Conservation (phyloP, 139 green algal genomes). For the Microglena sp. region DNA sequence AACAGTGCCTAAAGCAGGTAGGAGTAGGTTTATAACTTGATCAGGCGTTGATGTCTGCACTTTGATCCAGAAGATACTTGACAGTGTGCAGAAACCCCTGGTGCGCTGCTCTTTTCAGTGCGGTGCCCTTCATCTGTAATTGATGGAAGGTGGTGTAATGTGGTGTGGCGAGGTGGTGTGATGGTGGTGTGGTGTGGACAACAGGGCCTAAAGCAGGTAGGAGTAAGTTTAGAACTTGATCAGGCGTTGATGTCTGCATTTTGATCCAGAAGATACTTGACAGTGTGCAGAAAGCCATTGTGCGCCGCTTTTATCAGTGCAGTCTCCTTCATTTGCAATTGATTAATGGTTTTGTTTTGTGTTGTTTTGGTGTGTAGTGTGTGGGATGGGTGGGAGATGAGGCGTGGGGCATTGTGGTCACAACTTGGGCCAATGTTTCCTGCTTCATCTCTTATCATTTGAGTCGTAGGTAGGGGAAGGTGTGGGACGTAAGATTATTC, state of each 20-base stretch:
- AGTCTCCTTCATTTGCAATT: conserved; percentile 66
- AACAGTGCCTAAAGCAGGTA: too few relatives aligned
- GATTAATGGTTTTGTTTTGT: neutral
- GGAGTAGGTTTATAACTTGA: too few relatives aligned
- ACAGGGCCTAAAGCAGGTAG: too few relatives aligned
- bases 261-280: neutral
- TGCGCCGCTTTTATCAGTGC: conserved; percentile 65
- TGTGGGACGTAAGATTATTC: too few relatives aligned
- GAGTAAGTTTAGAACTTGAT: too few relatives aligned
- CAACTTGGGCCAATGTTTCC: too few relatives aligned
- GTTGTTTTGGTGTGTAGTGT: neutral
- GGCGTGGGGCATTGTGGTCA: too few relatives aligned
- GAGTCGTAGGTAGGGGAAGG: too few relatives aligned
- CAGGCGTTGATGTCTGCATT: too few relatives aligned
- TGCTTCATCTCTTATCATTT: too few relatives aligned
- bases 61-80: neutral
- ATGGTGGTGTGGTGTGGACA: neutral
- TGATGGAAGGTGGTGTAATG: neutral
- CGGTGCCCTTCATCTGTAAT: neutral
- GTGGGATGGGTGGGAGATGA: too few relatives aligned
- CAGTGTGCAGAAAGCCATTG: conserved; percentile 59
- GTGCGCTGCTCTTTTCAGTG: neutral
- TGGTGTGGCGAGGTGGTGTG: neutral
- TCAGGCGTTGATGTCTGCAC: too few relatives aligned
- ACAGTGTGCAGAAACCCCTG: conserved; percentile 29